Evolutionary conservation across 441 rosid genomes (phyloP).

Genomic region (Rhodomyrtus psidioides): DNA sequence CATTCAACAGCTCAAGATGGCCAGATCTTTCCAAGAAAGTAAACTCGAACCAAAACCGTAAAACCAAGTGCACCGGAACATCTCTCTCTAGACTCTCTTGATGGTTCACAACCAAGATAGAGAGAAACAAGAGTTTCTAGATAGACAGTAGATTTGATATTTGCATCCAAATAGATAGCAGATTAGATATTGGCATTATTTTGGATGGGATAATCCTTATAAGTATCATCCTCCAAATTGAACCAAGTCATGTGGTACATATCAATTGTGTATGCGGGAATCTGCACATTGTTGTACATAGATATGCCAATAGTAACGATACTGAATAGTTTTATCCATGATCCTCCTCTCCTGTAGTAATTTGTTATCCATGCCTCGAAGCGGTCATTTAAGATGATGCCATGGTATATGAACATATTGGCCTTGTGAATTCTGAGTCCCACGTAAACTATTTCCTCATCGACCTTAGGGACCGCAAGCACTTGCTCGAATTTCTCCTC

Average conservation of each 20-base stretch:
- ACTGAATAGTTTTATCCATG: not conserved
- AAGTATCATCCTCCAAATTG: not conserved
- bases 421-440: not conserved
- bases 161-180: too few relatives aligned
- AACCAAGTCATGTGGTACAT: not conserved
- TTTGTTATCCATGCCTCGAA: not conserved
- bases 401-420: not conserved
- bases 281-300: too few relatives aligned
- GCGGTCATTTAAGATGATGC: not conserved
- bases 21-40: not conserved
- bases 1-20: not conserved
- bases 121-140: constrained; percentile 1
- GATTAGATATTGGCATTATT: too few relatives aligned
- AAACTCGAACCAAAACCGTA: not conserved
- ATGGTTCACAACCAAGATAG: not conserved
- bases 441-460: not conserved
- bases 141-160: not conserved
- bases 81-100: not conserved
- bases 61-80: not conserved
- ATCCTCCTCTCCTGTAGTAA: not conserved
- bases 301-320: not conserved
- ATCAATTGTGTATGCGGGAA: too few relatives aligned
- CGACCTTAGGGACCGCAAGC: not conserved
- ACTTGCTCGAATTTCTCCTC: not conserved
- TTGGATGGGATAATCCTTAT: not conserved